A percentile compares a stretch with the other conserved stretches of the same genome.
Conservation (phyloP, 208 protist species). For the Naegleria gruberi region DNA sequence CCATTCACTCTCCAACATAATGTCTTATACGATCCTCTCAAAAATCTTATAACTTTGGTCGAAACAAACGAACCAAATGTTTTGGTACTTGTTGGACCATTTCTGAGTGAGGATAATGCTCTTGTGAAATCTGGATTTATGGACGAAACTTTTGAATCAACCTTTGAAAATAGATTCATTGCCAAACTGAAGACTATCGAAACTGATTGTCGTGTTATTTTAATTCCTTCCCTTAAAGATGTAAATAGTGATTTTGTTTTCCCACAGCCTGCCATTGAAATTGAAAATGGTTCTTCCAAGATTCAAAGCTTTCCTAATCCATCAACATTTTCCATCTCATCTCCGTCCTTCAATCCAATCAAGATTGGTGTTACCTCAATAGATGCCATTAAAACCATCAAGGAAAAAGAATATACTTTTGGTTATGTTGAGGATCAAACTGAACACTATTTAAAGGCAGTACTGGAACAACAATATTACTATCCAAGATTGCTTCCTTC, state of each 20-base stretch:
- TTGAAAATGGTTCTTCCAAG: no score
- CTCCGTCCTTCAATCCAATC: not conserved
- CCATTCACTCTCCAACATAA: not conserved
- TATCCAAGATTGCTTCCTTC: not conserved
- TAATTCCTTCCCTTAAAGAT: constrained; percentile 8
- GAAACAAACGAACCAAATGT: not conserved
- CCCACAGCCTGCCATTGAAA: not conserved
- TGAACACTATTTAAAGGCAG: not conserved
- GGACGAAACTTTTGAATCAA: not conserved
- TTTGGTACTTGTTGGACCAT: constrained; percentile 6
- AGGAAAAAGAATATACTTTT: not conserved
- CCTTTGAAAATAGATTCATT: not conserved
- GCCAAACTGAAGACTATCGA: no score
- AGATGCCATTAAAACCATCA: not conserved
- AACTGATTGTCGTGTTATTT: not conserved
- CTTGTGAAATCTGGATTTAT: not conserved
- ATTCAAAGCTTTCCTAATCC: not conserved
- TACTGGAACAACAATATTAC: not conserved
- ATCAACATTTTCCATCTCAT: not conserved
- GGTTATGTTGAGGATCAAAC: not conserved
- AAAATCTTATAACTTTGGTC: not conserved
- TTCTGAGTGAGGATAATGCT: not conserved
- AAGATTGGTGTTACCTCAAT: not conserved
- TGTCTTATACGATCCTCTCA: not conserved
- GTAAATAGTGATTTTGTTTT: constrained; percentile 14